Evolutionary conservation across 2,329 filamentous ascomycete genomes (phyloP).

Genomic region (Daldinia eschscholtzii): DNA sequence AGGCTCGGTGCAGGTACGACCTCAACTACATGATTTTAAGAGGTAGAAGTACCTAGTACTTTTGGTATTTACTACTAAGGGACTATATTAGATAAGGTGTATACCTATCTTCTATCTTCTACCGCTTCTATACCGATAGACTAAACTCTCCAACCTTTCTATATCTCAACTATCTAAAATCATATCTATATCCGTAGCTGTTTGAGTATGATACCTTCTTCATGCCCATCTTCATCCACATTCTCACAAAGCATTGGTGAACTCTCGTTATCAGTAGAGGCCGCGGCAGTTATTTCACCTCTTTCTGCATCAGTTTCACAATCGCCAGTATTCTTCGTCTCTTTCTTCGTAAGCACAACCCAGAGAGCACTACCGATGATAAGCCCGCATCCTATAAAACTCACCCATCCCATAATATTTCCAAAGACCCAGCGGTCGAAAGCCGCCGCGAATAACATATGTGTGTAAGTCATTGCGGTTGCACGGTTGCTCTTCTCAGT

Average conservation of each 20-base stretch:
- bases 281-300: constrained; percentile 38
- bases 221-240: constrained; percentile 36
- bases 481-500: constrained; percentile 75
- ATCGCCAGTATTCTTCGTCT: constrained; percentile 47
- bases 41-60: neutral
- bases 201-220: constrained; percentile 35
- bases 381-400: constrained; percentile 63
- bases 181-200: constrained; percentile 13
- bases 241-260: constrained; percentile 58
- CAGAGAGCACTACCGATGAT: constrained; percentile 67
- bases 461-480: constrained; percentile 69
- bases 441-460: constrained; percentile 67
- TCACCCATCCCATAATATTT: constrained; percentile 63
- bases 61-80: neutral
- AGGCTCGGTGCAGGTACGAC: neutral
- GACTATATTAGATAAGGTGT: no score
- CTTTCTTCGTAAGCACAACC: constrained; percentile 61
- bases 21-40: neutral
- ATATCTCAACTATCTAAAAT: constrained; percentile 4
- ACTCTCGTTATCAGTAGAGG: constrained; percentile 49
- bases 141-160: neutral
- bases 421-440: constrained; percentile 68
- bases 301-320: constrained; percentile 20
- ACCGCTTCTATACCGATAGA: neutral
- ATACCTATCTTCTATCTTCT: neutral